Evolutionary conservation across 352 stramenopile species (phyloP), one percentile per base, ranked within the genome.

Genomic region (Thalassiosira allenii): DNA sequence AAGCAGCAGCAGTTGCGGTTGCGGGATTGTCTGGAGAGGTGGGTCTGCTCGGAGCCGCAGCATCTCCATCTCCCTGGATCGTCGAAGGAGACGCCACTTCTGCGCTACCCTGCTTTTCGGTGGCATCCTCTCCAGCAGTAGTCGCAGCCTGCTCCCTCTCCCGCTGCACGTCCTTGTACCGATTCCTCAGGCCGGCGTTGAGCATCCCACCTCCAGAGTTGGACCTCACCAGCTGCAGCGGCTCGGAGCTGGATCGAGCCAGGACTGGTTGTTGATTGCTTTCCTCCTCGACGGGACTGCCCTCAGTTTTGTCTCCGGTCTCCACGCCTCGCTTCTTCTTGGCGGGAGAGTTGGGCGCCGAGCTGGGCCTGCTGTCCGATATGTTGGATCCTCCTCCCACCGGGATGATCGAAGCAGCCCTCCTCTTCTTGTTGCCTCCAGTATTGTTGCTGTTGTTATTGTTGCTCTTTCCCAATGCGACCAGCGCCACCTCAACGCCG

Each of bases 131-230:
- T 8, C 57, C 59, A 43, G 59, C 53, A 27, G 4, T 52, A 20
- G 61, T 22, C 66, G 20, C n/a, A 25, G 65, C 64, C 37, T 59
- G 59, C 17, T 84, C 84, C 8, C 75, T 40, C 56, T 88, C 58
- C 40, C 84, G 53, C 47, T 89, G 76, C 1, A 88, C 44, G 51
- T 92, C 72, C 37, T 83, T 85, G 51, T 94, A 93, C 25, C 77
- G 52, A 64, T 90, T 70, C 27, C 82, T 58, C 20, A 94, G 64
- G 25, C 77, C 73, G 17, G 86, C 83, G 72, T 94, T 94, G 23
- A 94, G 51, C 49, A 86, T 86, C 29, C 81, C 76, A n/a, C 81
- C 75, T 63, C 63, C 69, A 40, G 52, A 40, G 33, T 73, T 59
- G 2, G 51, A 51, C 29, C 30, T 2, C 17, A n/a, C 40, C 44